Conservation (phyloP, 768 basidiomycete genomes). For the Leccinum longicurvipes region DNA sequence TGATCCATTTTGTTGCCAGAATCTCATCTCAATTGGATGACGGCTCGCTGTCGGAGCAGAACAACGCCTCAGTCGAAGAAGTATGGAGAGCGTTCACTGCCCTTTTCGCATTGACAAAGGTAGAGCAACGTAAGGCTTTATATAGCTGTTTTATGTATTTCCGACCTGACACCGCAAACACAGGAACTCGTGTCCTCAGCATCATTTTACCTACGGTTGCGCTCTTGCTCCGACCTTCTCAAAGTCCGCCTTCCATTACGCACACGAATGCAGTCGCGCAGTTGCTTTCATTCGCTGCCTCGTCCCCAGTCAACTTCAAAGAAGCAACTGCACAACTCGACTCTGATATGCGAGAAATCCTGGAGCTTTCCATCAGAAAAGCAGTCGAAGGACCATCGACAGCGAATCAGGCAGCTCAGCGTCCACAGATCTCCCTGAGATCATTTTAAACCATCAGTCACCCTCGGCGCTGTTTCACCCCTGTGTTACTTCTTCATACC, state of each 20-base stretch:
- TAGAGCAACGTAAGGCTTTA: conserved; percentile 56
- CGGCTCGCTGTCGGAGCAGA: conserved; percentile 50
- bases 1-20: conserved; percentile 78
- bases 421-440: conserved; percentile 77
- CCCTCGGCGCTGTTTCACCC: not conserved
- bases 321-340: conserved; percentile 75
- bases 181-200: conserved; percentile 65
- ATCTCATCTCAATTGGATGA: conserved; percentile 62
- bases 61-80: conserved; percentile 66
- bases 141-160: not conserved
- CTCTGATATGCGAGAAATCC: conserved; percentile 47
- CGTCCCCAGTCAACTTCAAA: conserved; percentile 75
- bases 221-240: conserved; percentile 59
- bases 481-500: conserved; percentile 1
- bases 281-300: conserved; percentile 67
- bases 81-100: conserved; percentile 77
- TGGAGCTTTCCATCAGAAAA: conserved; percentile 79
- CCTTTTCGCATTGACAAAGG: conserved; percentile 53
- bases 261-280: conserved; percentile 62
- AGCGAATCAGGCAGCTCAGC: conserved; percentile 38
- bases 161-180: conserved; percentile 10
- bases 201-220: conserved; percentile 74
- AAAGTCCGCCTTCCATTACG: conserved; percentile 40
- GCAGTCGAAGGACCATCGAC: conserved; percentile 53
- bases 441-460: conserved; percentile 46